Evolutionary conservation across 139 green algal genomes (phyloP).

Genomic region (Chlamydomonas sphaeroides): DNA sequence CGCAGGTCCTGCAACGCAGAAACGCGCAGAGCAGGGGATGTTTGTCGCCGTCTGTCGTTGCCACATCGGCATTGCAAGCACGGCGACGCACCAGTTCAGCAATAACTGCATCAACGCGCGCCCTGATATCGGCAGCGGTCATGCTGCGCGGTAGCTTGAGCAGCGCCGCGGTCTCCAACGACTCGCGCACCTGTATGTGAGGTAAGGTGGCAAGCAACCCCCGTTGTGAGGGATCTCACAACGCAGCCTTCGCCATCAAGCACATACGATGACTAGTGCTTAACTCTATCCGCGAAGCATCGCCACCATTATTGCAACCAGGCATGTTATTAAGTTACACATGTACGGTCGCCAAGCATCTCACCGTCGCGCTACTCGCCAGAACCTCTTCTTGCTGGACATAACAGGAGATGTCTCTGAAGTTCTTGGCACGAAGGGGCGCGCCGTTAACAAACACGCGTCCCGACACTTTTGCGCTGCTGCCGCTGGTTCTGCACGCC

Average conservation of each 20-base stretch:
- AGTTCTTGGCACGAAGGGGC: not conserved
- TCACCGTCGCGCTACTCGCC: slow-evolving; percentile 62
- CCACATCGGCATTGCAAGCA: no score
- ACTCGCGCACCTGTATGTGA: slow-evolving; percentile 36
- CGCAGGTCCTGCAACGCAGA: not conserved
- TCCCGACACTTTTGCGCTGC: no score
- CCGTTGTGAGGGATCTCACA: no score
- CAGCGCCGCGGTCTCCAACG: slow-evolving; percentile 64
- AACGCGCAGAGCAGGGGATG: not conserved
- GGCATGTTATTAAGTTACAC: no score
- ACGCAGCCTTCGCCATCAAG: no score
- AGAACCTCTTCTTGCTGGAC: slow-evolving; percentile 72
- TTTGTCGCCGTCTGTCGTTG: not conserved
- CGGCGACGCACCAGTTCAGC: slow-evolving; percentile 62
- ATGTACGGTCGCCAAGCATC: no score
- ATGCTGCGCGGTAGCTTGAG: slow-evolving; percentile 67
- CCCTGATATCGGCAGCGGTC: slow-evolving; percentile 38
- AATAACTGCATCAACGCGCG: slow-evolving; percentile 65
- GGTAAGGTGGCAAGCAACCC: no score
- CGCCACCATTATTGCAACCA: no score
- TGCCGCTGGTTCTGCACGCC: no score
- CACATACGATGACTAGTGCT: no score
- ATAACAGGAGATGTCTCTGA: slow-evolving; percentile 53
- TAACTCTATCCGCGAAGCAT: no score
- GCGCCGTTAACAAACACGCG: not conserved